phyloP scores from a whole-genome alignment of 176 grass and related monocot species.

The Bothriochloa decipiens region DNA sequence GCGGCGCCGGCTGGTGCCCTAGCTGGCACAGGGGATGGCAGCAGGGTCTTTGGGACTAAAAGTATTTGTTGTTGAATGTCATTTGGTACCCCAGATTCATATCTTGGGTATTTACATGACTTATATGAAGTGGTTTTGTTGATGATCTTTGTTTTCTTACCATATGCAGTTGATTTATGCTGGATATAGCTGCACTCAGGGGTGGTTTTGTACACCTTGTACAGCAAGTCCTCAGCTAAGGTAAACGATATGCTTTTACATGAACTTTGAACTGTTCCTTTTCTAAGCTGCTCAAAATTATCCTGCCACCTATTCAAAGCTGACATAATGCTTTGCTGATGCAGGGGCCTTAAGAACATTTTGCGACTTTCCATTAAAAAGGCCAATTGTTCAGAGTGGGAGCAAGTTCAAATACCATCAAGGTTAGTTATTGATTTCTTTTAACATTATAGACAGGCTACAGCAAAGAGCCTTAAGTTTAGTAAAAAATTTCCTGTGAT shows the following conservation, averaged over 20 bases:
- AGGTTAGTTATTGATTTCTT: slow-evolving; percentile 61
- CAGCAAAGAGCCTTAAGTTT: not conserved
- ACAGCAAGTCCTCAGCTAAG: slow-evolving; percentile 73
- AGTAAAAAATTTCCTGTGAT: not conserved
- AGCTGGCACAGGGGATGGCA: too few species aligned
- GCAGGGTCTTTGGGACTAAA: not conserved
- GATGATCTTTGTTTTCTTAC: slow-evolving; percentile 18
- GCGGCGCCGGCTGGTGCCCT: too few species aligned
- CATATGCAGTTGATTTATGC: slow-evolving; percentile 88
- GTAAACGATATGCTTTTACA: slow-evolving; percentile 46
- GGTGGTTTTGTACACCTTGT: slow-evolving; percentile 98
- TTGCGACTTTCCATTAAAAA: slow-evolving; percentile 83
- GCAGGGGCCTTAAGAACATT: slow-evolving; percentile 93
- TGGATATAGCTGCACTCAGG: slow-evolving; percentile 89
- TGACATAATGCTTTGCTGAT: slow-evolving; percentile 45
- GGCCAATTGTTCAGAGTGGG: slow-evolving; percentile 85
- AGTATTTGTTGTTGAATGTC: not conserved
- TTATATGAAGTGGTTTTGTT: slow-evolving; percentile 21
- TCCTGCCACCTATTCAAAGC: not conserved
- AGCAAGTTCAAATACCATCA: slow-evolving; percentile 77
- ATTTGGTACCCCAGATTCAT: slow-evolving; percentile 20
- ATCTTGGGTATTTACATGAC: not conserved
- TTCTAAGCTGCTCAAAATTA: not conserved
- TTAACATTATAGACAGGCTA: slow-evolving; percentile 21
- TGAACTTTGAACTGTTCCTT: slow-evolving; percentile 13